phyloP scores from a whole-genome alignment of 495 filamentous ascomycete genomes.

The Neurospora sp. region DNA sequence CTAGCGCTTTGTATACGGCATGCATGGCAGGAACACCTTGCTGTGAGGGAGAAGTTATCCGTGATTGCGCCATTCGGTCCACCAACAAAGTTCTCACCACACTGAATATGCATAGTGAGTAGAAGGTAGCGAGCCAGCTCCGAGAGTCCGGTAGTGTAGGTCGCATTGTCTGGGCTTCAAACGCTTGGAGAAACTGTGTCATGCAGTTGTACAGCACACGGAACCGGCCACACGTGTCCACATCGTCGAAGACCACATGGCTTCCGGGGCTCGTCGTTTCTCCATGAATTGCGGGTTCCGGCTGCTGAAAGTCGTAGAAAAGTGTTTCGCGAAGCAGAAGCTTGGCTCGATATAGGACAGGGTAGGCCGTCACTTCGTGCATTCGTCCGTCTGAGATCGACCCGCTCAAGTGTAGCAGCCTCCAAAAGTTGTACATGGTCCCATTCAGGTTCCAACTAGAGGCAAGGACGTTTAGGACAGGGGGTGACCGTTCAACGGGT shows the following conservation, averaged over 20 bases:
- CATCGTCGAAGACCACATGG: slow-evolving; percentile 28
- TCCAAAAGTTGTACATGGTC: slow-evolving; percentile 34
- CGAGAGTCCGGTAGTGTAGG: slow-evolving; percentile 26
- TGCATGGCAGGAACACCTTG: slow-evolving; percentile 30
- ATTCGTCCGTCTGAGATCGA: slow-evolving; percentile 32
- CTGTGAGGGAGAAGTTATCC: slow-evolving; percentile 22
- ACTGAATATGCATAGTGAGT: slow-evolving; percentile 41
- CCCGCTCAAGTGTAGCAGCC: slow-evolving; percentile 34
- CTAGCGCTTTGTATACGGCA: slow-evolving; percentile 36
- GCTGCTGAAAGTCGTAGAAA: slow-evolving; percentile 39
- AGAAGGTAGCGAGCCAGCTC: slow-evolving; percentile 36
- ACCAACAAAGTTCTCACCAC: slow-evolving; percentile 36
- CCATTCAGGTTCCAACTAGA: slow-evolving; percentile 38
- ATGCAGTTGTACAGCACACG: slow-evolving; percentile 38
- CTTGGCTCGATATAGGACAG: slow-evolving; percentile 38
- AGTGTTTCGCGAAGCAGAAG: slow-evolving; percentile 37
- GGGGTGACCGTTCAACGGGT: slow-evolving; percentile 29
- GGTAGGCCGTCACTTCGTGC: slow-evolving; percentile 29
- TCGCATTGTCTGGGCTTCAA: slow-evolving; percentile 31
- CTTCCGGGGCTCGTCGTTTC: slow-evolving; percentile 28
- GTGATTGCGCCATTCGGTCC: slow-evolving; percentile 29
- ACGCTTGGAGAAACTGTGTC: slow-evolving; percentile 36
- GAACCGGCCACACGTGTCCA: slow-evolving; percentile 34
- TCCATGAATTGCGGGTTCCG: slow-evolving; percentile 35
- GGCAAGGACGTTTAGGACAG: slow-evolving; percentile 32